phyloP scores from a whole-genome alignment of 2,329 filamentous ascomycete species.

The Cephalotrichum gorgonifer region DNA sequence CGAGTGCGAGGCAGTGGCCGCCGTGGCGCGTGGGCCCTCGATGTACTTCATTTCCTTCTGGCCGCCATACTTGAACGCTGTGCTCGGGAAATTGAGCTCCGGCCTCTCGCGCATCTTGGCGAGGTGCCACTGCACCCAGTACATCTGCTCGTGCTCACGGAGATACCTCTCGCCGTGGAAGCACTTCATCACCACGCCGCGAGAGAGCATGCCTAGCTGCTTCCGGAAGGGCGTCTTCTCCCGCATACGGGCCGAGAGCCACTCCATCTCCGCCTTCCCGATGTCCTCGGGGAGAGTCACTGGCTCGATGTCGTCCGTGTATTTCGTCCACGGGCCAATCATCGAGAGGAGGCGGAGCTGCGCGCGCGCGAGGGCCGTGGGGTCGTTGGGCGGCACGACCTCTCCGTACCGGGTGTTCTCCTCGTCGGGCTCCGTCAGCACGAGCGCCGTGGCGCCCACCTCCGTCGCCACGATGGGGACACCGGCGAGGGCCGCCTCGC shows the following conservation, averaged over 20 bases:
- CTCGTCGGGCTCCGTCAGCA: conserved; percentile 40
- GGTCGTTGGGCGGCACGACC: conserved; percentile 55
- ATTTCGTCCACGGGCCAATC: conserved; percentile 50
- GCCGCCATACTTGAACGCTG: conserved; percentile 1
- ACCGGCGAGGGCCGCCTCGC: conserved; percentile 46
- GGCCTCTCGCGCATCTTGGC: conserved; percentile 16
- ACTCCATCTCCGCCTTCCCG: conserved; percentile 34
- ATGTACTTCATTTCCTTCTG: conserved; percentile 4
- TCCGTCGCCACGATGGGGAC: conserved; percentile 46
- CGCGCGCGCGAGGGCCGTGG: conserved; percentile 46
- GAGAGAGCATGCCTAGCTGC: conserved; percentile 46
- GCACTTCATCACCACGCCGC: conserved; percentile 46
- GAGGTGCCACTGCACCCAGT: conserved; percentile 34
- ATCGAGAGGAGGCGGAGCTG: conserved; percentile 53
- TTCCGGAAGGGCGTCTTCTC: conserved; percentile 45
- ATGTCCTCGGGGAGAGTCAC: conserved; percentile 27
- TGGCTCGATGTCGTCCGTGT: conserved; percentile 38
- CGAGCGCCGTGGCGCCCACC: conserved; percentile 42
- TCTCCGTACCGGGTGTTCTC: conserved; percentile 42
- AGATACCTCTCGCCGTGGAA: conserved; percentile 50
- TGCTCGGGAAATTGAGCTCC: background rate
- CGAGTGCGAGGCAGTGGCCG: background rate
- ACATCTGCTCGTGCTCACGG: conserved; percentile 52
- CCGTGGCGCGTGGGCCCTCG: background rate
- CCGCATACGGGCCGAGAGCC: conserved; percentile 48